Conservation (phyloP, 805 yeast genomes). For the Debaryomyces tyrocola region DNA sequence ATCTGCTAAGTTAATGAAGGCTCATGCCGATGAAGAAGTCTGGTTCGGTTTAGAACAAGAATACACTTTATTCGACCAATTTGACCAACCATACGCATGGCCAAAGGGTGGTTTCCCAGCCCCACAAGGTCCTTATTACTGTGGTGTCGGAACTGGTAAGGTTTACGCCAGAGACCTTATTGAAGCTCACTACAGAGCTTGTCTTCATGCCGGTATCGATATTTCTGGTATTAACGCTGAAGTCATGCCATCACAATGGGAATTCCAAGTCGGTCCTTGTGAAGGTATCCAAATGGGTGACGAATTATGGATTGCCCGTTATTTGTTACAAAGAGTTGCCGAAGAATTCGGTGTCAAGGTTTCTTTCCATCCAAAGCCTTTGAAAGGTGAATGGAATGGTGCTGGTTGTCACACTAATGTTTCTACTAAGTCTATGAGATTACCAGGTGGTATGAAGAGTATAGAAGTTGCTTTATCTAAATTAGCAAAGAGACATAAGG, state of each 20-base stretch:
- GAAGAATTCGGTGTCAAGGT: slow-evolving; percentile 99
- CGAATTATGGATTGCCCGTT: slow-evolving; percentile 94
- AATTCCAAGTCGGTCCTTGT: slow-evolving; percentile 99
- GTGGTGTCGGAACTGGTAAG: slow-evolving; percentile 99
- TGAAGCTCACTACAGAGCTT: slow-evolving; percentile 99
- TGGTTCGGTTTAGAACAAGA: slow-evolving; percentile 99
- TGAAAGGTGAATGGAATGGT: slow-evolving; percentile 99
- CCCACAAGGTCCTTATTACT: slow-evolving; percentile 99
- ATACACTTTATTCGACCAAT: slow-evolving; percentile 92
- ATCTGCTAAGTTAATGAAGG: slow-evolving; percentile 91
- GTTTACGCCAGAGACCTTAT: slow-evolving; percentile 97
- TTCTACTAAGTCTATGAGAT: slow-evolving; percentile 88
- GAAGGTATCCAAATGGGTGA: slow-evolving; percentile 96
- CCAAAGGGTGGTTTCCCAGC: slow-evolving; percentile 99
- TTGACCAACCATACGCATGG: slow-evolving; percentile 93
- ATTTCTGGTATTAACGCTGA: slow-evolving; percentile 98
- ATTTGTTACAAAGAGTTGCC: slow-evolving; percentile 88
- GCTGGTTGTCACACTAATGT: slow-evolving; percentile 99
- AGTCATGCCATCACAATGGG: slow-evolving; percentile 99
- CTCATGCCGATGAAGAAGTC: slow-evolving; percentile 77
- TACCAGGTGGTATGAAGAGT: slow-evolving; percentile 91
- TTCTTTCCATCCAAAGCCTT: slow-evolving; percentile 98
- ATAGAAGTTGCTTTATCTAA: slow-evolving; percentile 92
- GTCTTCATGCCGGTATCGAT: slow-evolving; percentile 86
- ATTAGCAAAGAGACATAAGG: slow-evolving; percentile 93